Evolutionary conservation across 2,329 filamentous ascomycete genomes (phyloP).

Genomic region (Arachnopeziza araneosa): DNA sequence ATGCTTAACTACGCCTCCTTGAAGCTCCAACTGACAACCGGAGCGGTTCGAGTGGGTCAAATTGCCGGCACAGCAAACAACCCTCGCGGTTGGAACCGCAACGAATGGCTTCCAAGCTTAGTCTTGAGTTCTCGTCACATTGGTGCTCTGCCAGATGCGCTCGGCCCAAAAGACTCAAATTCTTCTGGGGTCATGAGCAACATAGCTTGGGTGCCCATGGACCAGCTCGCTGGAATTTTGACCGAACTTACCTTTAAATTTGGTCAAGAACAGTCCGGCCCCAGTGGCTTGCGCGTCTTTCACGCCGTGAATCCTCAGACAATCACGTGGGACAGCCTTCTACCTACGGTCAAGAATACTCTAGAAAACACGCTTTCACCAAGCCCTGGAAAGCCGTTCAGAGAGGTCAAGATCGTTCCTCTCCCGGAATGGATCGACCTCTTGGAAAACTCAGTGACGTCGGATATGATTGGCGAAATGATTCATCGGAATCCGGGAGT

Average conservation of each 20-base stretch:
- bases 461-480: background rate
- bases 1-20: background rate
- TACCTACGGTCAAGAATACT: background rate
- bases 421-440: background rate
- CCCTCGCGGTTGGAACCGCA: constrained; percentile 45
- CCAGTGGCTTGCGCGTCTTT: background rate
- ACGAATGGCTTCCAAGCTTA: constrained; percentile 48
- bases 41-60: background rate
- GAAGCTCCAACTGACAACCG: background rate
- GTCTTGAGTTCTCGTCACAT: constrained; percentile 6
- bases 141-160: constrained; percentile 5
- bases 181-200: constrained; percentile 18
- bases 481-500: background rate
- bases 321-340: background rate
- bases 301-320: background rate
- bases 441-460: background rate
- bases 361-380: background rate
- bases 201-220: constrained; percentile 42
- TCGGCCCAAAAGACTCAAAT: constrained; percentile 16
- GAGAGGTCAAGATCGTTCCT: background rate
- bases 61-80: constrained; percentile 25
- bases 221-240: constrained; percentile 34
- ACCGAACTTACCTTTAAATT: constrained; percentile 24
- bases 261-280: background rate
- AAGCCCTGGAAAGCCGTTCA: background rate